phyloP scores from a whole-genome alignment of 305 asterid genomes.

The Ajuga reptans region DNA sequence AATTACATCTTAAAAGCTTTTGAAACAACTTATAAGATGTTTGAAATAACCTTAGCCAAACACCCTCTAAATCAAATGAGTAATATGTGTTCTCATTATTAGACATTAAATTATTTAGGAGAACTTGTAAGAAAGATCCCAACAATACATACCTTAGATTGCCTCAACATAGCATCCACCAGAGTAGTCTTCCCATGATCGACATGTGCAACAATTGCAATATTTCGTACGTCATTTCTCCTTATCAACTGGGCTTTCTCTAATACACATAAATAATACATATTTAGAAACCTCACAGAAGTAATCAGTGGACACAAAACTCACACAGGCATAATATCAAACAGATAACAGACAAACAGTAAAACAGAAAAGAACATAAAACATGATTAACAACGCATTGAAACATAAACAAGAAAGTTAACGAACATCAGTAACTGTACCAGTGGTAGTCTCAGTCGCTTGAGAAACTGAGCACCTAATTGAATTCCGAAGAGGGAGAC shows the following conservation, averaged over 20 bases:
- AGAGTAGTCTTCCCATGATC: slow-evolving; percentile 98
- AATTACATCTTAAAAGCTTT: too few species aligned
- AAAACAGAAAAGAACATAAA: background rate
- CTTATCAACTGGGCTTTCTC: slow-evolving; percentile 61
- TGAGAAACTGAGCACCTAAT: slow-evolving; percentile 67
- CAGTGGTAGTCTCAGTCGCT: slow-evolving; percentile 52
- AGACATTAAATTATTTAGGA: background rate
- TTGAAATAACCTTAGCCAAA: too few species aligned
- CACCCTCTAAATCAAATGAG: background rate
- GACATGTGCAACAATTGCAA: slow-evolving; percentile 95
- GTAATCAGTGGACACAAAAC: background rate
- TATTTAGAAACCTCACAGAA: background rate
- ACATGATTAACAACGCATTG: background rate
- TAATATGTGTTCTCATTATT: background rate
- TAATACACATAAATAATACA: slow-evolving; percentile 27
- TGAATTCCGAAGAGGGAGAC: slow-evolving; percentile 35
- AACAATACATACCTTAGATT: slow-evolving; percentile 64
- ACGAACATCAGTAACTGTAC: slow-evolving; percentile 23
- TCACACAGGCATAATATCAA: slow-evolving; percentile 1
- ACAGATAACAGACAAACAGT: background rate
- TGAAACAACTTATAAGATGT: too few species aligned
- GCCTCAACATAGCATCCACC: slow-evolving; percentile 93
- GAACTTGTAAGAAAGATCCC: slow-evolving; percentile 5
- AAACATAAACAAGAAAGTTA: background rate
- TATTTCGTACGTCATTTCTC: slow-evolving; percentile 75